Percentiles rank a stretch among this genome's conserved stretches.
phyloP scores from a whole-genome alignment of 441 rosid species.

The Theobroma grandiflorum region DNA sequence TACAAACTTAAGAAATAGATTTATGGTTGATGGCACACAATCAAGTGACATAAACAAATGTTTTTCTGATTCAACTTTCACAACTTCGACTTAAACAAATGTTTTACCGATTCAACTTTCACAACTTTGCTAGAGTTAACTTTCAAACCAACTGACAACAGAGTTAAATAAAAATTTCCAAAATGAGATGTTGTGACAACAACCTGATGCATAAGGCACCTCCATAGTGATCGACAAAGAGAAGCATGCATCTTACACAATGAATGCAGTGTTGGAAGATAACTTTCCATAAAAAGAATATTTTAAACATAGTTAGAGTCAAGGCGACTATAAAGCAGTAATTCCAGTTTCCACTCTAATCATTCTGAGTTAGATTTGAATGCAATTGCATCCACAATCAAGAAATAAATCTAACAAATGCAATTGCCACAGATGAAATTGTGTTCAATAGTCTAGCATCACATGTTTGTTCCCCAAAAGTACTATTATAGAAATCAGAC shows the following conservation, averaged over 20 bases:
- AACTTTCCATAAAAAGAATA: neutral
- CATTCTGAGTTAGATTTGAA: neutral
- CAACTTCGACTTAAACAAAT: neutral
- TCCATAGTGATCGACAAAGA: neutral
- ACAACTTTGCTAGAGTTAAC: neutral
- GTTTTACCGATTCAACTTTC: neutral
- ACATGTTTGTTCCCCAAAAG: neutral
- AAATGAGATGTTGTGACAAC: slow-evolving; percentile 7
- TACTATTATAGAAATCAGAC: neutral
- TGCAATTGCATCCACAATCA: neutral
- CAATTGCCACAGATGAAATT: slow-evolving; percentile 4
- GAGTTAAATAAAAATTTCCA: neutral
- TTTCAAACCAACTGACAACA: slow-evolving; percentile 7
- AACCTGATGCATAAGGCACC: slow-evolving; percentile 13
- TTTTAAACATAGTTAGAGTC: slow-evolving; percentile 3
- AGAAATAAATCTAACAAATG: slow-evolving; percentile 10
- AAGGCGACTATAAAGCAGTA: neutral
- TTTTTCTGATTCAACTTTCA: neutral
- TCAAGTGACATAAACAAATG: neutral
- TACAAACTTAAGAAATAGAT: neutral
- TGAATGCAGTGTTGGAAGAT: neutral
- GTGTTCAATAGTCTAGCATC: slow-evolving; percentile 8
- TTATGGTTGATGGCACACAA: neutral
- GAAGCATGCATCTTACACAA: neutral
- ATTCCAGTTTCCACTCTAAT: neutral